Evolutionary conservation across 2,329 filamentous ascomycete species (phyloP), one percentile per base, ranked within the genome.

Genomic region (Fusarium brachygibbosum): DNA sequence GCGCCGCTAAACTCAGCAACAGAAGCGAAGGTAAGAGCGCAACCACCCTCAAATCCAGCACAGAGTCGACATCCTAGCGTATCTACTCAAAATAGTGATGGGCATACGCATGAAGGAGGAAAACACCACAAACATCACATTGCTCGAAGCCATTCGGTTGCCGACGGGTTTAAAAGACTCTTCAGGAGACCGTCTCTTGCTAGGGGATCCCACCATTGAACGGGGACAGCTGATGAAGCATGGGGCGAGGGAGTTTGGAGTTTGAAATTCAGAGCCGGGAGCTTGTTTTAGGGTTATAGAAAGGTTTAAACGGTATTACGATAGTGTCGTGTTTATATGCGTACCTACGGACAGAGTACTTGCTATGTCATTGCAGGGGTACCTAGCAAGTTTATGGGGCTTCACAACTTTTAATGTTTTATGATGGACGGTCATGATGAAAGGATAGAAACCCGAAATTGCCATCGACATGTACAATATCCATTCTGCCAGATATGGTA

Each of bases 81-180:
- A n/a, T 50, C 46, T 17, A 63, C 50, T 13, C 57, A 59, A 16
- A 53, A 58, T n/a, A 53, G 34, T 28, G 58, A 34, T 11, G 41
- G 31, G 19, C 46, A 50, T 19, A 35, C 49, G 32, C 55, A 35
- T 11, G 59, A 68, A 38, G 54, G 35, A 19, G 54, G 35, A n/a
- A 58, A 54, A 14, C 58, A 55, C 12, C 50, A 35, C 19, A 67
- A 50, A 29, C 56, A 52, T 11, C 51, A 60, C 23, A 41, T 75
- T 58, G 72, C 70, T 35, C 77, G 72, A 52, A 79, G 77, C 58
- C 75, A 77, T 40, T 77, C 80, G 4, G 79, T 75, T 57, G 79
- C 77, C 19, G 76, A 78, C 9, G 79, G 80, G 19, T 69, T 84
- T 32, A 79, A 77, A 69, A 77, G 76, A 37, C 72, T 83, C 10